phyloP scores from a whole-genome alignment of 352 stramenopile genomes.

The Aphanomyces stellatus region DNA sequence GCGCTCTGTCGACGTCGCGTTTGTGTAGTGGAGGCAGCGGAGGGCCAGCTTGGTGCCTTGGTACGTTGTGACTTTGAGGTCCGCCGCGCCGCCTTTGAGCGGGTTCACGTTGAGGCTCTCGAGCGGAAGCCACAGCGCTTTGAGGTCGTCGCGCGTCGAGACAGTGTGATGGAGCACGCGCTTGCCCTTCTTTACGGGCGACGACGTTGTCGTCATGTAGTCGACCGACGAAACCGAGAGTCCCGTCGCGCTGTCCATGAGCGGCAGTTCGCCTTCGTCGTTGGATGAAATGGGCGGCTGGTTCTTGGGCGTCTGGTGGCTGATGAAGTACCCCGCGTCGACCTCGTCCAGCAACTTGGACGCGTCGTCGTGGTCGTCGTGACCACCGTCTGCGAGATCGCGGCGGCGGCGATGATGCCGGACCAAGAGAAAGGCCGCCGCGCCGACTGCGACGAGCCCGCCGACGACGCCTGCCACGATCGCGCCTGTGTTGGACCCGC shows the following conservation, averaged over 20 bases:
- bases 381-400: not conserved
- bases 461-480: not conserved
- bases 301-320: too few species aligned
- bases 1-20: not conserved
- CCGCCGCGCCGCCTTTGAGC: not conserved
- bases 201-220: not conserved
- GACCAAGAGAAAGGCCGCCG: not conserved
- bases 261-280: not conserved
- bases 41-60: not conserved
- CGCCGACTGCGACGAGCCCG: not conserved
- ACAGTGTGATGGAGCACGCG: not conserved
- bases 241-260: not conserved
- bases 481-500: not conserved
- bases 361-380: not conserved
- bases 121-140: not conserved
- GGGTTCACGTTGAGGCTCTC: not conserved
- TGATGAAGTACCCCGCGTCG: too few species aligned
- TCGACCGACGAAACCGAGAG: not conserved
- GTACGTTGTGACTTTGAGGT: not conserved
- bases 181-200: not conserved
- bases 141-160: not conserved
- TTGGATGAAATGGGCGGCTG: too few species aligned
- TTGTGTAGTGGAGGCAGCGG: not conserved
- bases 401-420: not conserved
- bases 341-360: not conserved